Percentiles rank a stretch among this genome's conserved stretches.
phyloP scores from a whole-genome alignment of 2,329 filamentous ascomycete species.

The Hansfordia pulvinata region DNA sequence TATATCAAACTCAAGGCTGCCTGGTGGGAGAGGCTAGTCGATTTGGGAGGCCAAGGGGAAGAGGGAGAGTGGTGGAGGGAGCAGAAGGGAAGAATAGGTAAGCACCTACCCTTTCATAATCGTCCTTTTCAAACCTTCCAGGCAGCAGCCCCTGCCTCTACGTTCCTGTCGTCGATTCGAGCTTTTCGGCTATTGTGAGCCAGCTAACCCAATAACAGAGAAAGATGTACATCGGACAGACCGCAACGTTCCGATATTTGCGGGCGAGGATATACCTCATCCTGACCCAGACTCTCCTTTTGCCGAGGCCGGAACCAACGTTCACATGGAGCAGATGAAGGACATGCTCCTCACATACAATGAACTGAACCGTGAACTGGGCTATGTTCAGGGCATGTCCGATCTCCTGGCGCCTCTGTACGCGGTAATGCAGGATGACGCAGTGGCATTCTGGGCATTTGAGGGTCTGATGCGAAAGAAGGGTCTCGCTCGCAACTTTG shows the following conservation, averaged over 20 bases:
- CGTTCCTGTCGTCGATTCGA: too few species aligned
- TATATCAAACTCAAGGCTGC: constrained; percentile 87
- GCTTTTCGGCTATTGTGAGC: too few species aligned
- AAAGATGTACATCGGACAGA: constrained; percentile 98
- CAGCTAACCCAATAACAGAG: constrained; percentile 53
- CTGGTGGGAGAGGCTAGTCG: constrained; percentile 92
- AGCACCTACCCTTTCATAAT: constrained; percentile 18
- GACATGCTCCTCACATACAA: constrained; percentile 98
- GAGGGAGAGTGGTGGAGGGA: constrained; percentile 95
- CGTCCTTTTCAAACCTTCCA: background rate
- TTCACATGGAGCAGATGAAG: constrained; percentile 97
- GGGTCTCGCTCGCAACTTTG: constrained; percentile 93
- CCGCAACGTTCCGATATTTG: constrained; percentile 86
- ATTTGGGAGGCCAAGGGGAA: constrained; percentile 65
- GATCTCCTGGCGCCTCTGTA: constrained; percentile 93
- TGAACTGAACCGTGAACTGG: constrained; percentile 88
- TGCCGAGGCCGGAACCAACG: constrained; percentile 83
- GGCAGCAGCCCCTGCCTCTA: too few species aligned
- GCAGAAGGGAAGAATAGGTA: constrained; percentile 86
- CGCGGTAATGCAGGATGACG: constrained; percentile 93
- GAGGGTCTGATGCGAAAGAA: constrained; percentile 96
- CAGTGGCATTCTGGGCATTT: constrained; percentile 93
- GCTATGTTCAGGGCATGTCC: constrained; percentile 98
- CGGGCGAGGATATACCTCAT: constrained; percentile 90
- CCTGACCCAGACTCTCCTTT: constrained; percentile 94